Evolutionary conservation across 2,329 filamentous ascomycete species (phyloP).

Genomic region (Xylariaceae sp.): DNA sequence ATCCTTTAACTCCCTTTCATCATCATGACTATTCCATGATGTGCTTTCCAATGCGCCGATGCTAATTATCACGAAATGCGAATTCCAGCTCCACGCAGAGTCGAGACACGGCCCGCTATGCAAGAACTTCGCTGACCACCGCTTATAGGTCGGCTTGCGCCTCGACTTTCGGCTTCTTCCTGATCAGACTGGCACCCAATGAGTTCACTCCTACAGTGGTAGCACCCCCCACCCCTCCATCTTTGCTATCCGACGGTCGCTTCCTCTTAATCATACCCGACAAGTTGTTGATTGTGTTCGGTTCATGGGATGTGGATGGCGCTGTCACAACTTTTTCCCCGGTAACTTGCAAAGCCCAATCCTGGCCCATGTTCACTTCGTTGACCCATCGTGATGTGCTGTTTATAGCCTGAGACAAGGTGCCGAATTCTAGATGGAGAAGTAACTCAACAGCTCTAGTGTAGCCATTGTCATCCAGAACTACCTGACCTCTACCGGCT

Average conservation of each 20-base stretch:
- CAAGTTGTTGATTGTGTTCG: conserved; percentile 39
- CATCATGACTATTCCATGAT: no score
- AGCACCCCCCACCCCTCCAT: neutral
- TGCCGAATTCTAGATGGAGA: conserved; percentile 70
- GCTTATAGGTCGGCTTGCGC: neutral
- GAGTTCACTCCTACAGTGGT: conserved; percentile 3
- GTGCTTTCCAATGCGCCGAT: no score
- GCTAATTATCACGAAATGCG: no score
- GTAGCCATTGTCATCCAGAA: conserved; percentile 62
- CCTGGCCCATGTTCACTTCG: conserved; percentile 54
- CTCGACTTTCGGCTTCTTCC: conserved; percentile 7
- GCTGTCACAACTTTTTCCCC: conserved; percentile 35
- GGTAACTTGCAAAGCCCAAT: conserved; percentile 48
- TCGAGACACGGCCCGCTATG: no score
- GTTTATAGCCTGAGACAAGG: conserved; percentile 53
- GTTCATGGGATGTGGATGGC: conserved; percentile 7
- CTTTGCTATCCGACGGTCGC: conserved; percentile 24
- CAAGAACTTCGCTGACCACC: no score
- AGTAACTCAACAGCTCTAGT: conserved; percentile 65
- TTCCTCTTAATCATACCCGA: conserved; percentile 46
- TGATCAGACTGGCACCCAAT: conserved; percentile 9
- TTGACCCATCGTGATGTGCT: conserved; percentile 68
- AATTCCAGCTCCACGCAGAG: no score
- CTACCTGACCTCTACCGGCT: conserved; percentile 56
- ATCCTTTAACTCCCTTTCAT: no score